phyloP scores from a whole-genome alignment of 192 early-diverging fungal genomes.

The Phlyctochytrium arcticum region DNA sequence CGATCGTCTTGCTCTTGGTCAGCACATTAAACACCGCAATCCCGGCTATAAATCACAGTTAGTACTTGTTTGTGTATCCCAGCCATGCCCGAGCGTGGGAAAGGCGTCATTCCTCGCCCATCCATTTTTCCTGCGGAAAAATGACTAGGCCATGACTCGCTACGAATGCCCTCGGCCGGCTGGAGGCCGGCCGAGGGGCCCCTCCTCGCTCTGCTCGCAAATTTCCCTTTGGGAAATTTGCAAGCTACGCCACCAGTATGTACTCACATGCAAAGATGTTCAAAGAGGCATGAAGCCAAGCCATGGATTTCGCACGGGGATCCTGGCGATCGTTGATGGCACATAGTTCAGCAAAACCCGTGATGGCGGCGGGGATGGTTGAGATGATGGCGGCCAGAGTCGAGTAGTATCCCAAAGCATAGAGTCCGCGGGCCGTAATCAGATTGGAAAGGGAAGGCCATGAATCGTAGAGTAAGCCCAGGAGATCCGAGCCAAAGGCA shows the following conservation, averaged over 20 bases:
- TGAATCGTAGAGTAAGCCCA: background rate
- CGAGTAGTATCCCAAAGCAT: slow-evolving; percentile 16
- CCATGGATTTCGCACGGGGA: background rate
- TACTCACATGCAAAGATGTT: slow-evolving; percentile 14
- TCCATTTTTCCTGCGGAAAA: too few relatives aligned
- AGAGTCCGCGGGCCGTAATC: slow-evolving; percentile 9
- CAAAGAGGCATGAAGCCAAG: background rate
- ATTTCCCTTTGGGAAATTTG: too few relatives aligned
- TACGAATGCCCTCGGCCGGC: too few relatives aligned
- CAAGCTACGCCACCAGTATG: background rate
- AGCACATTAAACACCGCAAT: slow-evolving; percentile 20
- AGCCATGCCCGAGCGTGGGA: too few relatives aligned
- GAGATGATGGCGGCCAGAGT: slow-evolving; percentile 3
- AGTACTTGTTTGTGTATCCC: too few relatives aligned
- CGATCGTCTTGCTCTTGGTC: slow-evolving; percentile 17
- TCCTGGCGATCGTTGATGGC: background rate
- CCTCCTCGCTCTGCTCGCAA: too few relatives aligned
- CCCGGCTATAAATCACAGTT: background rate
- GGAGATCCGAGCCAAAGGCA: slow-evolving; percentile 13
- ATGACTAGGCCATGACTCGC: too few relatives aligned
- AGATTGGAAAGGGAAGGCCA: background rate
- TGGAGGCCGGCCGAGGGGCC: too few relatives aligned
- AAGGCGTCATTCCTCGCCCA: too few relatives aligned
- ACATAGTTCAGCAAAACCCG: slow-evolving; percentile 11
- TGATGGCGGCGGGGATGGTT: slow-evolving; percentile 8